A percentile compares a stretch with the other conserved stretches of the same genome.
These are phyloP conservation scores for Ophiostoma piceae DNA, from an alignment of 2,329 filamentous ascomycete genomes.

Conservation along the genomic window DNA sequence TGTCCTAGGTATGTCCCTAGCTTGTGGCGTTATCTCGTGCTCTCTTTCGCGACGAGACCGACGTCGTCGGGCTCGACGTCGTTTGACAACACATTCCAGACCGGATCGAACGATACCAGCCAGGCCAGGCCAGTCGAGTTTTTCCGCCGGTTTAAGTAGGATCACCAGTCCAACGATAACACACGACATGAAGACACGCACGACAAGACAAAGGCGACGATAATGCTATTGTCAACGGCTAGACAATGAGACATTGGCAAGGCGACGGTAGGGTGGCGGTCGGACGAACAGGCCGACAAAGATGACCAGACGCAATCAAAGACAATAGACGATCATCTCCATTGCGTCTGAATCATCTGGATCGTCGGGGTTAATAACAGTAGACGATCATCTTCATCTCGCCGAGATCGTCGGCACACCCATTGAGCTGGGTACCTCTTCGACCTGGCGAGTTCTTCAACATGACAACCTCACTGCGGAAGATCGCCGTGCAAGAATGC, in stretches of 20 bases:
- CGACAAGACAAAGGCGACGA: neutral
- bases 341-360: neutral
- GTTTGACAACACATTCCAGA: neutral
- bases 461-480: neutral
- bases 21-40: neutral
- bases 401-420: neutral
- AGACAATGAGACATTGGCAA: neutral
- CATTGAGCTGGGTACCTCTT: neutral
- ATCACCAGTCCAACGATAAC: neutral
- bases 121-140: neutral
- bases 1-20: neutral
- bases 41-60: constrained; percentile 2
- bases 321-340: neutral
- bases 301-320: neutral
- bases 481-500: too few species aligned
- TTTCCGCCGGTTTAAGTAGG: neutral
- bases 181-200: neutral
- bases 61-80: neutral
- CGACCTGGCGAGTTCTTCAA: neutral
- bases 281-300: neutral
- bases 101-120: neutral
- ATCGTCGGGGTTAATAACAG: neutral
- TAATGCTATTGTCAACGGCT: neutral
- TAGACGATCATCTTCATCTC: neutral
- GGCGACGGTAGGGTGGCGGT: neutral